Conservation (phyloP, 257 asterid species). For the Scutellaria barbata region DNA sequence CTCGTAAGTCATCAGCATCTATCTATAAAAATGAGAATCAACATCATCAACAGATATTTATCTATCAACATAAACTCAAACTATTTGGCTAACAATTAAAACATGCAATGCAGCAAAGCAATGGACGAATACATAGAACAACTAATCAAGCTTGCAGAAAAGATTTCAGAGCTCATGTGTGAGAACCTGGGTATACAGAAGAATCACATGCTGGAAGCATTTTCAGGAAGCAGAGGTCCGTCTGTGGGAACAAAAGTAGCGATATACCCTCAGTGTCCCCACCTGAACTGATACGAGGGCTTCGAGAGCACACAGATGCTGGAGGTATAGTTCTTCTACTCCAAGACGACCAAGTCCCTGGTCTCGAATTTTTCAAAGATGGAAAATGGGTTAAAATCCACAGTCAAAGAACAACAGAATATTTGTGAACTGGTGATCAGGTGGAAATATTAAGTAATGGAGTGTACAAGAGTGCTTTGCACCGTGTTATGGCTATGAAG, state of each 20-base stretch:
- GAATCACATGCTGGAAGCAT: slow-evolving; percentile 61
- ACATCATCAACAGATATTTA: no score
- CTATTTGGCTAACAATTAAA: slow-evolving; percentile 19
- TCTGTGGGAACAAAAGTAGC: slow-evolving; percentile 88
- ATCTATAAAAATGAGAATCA: no score
- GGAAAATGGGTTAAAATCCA: slow-evolving; percentile 82
- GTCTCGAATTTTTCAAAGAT: slow-evolving; percentile 79
- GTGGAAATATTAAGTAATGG: slow-evolving; percentile 82
- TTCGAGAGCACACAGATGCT: slow-evolving; percentile 91
- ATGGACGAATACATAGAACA: slow-evolving; percentile 72
- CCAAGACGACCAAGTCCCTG: slow-evolving; percentile 89
- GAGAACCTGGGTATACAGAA: slow-evolving; percentile 75
- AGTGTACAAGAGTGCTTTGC: slow-evolving; percentile 70
- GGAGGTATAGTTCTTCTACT: slow-evolving; percentile 88
- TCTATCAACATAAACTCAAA: no score
- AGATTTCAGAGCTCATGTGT: slow-evolving; percentile 70
- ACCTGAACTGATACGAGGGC: slow-evolving; percentile 73
- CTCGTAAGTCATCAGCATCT: slow-evolving; percentile 37
- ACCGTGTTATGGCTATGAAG: slow-evolving; percentile 74
- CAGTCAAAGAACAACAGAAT: slow-evolving; percentile 76
- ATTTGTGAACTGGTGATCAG: slow-evolving; percentile 81
- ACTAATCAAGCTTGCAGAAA: slow-evolving; percentile 68
- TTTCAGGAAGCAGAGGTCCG: slow-evolving; percentile 68
- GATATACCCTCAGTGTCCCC: slow-evolving; percentile 73
- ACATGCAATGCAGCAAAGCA: slow-evolving; percentile 52